Evolutionary conservation across 164 flowering plant genomes (phyloP), one percentile per base, ranked within the genome.

Genomic region (Magnolia officinalis): DNA sequence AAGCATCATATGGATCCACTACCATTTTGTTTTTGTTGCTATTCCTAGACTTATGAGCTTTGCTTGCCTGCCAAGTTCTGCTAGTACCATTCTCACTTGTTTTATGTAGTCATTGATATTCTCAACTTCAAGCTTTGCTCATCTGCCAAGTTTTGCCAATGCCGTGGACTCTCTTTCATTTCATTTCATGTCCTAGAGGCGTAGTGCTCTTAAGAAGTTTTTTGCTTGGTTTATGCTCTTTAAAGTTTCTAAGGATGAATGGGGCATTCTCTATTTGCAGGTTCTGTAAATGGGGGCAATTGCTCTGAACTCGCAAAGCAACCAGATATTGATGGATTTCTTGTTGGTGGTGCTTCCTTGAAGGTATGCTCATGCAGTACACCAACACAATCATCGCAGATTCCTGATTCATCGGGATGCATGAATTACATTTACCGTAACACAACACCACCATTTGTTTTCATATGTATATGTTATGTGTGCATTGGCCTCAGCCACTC

Each of bases 321-420:
- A 83, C 97, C 92, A 82, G 98, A 96, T 79, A 94, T 96, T 81
- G 99, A 96, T 82, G 99, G 98, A 13, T 96, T 96, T 84, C 98
- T 96, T 68, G 98, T 96, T 67, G 99, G 99, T 21, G 99, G 99
- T 81, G 99, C 99, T 77, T 94, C 99, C 64, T 83, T 96, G 67
- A 96, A 96, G 95, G 98, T 96, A 88, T 1, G 26, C 61, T 66
- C 20, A 8, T 65, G 14, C 26, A 21, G 23, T 31, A 8, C 11
- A 55, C 10, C 2, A 10, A 16, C 61, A 55, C 18, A 16, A 55
- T 55, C 61, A 13, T 55, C 13, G 2, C 10, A 55, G 61, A 55
- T 16, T 55, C 18, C 10, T 55, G 61, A 55, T 55, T 55, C 61
- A 11, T 55, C 2, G 18, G 61, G 16, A 55, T 55, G 13, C 18